These are phyloP conservation scores for Aureobasidium sp. DNA, from an alignment of 2,329 filamentous ascomycete species.

Conservation along the genomic window DNA sequence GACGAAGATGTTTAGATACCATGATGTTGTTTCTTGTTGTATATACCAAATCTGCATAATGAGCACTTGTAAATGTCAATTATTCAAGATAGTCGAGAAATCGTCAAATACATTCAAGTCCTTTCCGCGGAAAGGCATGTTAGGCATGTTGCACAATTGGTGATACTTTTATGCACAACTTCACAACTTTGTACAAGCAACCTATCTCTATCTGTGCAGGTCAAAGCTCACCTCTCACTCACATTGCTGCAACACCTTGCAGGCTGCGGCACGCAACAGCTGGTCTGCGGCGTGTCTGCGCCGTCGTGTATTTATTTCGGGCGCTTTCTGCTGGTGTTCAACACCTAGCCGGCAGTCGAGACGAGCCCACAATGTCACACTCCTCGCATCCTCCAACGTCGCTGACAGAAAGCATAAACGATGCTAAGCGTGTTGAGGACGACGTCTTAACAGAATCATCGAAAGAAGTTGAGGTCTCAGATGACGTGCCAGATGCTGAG, in stretches of 20 bases:
- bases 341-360: background rate
- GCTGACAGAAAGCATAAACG: background rate
- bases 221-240: background rate
- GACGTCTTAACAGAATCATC: background rate
- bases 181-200: background rate
- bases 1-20: background rate
- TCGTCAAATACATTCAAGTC: too few relatives aligned
- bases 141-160: too few relatives aligned
- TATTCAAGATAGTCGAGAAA: too few relatives aligned
- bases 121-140: too few relatives aligned
- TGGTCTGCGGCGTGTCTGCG: background rate
- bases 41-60: background rate
- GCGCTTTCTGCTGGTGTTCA: background rate
- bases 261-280: background rate
- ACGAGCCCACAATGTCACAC: background rate
- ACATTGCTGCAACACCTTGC: background rate
- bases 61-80: background rate
- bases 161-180: background rate
- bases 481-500: background rate
- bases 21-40: background rate
- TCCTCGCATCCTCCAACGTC: background rate
- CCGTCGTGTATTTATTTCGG: background rate
- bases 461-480: background rate
- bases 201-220: background rate
- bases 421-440: conserved; percentile 3